A percentile compares a stretch with the other conserved stretches of the same genome.
phyloP scores from a whole-genome alignment of 257 asterid species.

The Forsythia viridissima region DNA sequence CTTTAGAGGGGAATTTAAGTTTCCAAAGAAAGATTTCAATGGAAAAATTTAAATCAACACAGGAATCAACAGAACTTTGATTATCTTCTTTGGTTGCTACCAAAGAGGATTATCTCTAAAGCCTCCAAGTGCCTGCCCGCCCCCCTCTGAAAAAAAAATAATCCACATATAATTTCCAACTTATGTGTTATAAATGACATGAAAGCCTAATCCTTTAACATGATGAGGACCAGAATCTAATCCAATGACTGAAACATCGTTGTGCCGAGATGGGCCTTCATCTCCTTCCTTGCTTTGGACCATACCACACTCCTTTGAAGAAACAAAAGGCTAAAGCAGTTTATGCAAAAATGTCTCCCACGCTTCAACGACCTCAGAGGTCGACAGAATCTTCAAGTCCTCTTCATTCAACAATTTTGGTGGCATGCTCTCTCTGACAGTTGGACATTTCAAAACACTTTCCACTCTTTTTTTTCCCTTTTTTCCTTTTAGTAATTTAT shows the following conservation, averaged over 20 bases:
- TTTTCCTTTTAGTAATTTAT: neutral
- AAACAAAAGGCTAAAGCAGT: neutral
- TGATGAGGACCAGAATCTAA: neutral
- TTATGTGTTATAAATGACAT: neutral
- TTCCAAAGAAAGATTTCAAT: neutral
- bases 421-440: neutral
- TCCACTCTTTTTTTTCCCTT: neutral
- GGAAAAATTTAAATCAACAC: neutral
- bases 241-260: neutral
- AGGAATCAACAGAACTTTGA: neutral
- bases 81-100: neutral
- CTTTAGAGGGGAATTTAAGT: neutral
- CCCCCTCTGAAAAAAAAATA: neutral
- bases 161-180: neutral
- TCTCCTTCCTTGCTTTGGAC: neutral
- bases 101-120: neutral
- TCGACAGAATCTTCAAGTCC: neutral
- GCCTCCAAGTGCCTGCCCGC: neutral
- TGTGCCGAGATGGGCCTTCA: neutral
- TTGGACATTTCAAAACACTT: neutral
- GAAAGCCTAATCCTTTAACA: too few relatives aligned
- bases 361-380: neutral
- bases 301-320: neutral
- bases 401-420: neutral
- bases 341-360: neutral